Percentiles rank a stretch among this genome's conserved stretches.
Evolutionary conservation across 163 green algal genomes (phyloP).

Genomic region (Prototheca cutis): DNA sequence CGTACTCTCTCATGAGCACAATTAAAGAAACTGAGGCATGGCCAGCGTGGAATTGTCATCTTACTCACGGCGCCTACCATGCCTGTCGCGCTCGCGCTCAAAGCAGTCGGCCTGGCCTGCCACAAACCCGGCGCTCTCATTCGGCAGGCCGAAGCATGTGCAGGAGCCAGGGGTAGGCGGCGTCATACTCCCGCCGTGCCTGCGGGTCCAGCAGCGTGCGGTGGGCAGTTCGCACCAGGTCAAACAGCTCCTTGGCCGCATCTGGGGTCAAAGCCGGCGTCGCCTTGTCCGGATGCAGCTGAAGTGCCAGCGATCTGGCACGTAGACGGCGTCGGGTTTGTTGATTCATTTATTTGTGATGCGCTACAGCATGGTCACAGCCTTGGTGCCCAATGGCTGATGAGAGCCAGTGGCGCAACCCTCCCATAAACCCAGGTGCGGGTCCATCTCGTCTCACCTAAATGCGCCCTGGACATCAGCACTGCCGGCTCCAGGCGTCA

Average conservation of each 20-base stretch:
- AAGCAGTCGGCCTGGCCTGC: no score
- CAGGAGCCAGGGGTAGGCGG: not conserved
- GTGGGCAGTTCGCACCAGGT: not conserved
- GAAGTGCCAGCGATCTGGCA: not conserved
- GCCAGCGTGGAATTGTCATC: no score
- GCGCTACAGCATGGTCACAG: not conserved
- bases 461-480: not conserved
- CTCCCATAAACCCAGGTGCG: no score
- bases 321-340: not conserved
- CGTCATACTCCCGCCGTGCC: not conserved
- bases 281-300: not conserved
- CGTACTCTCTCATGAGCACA: no score
- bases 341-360: not conserved
- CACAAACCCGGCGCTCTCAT: no score
- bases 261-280: not conserved
- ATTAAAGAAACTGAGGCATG: no score
- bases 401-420: no score
- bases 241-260: not conserved
- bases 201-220: not conserved
- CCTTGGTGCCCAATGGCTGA: no score
- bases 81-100: no score
- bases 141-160: not conserved
- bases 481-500: not conserved
- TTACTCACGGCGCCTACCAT: no score
- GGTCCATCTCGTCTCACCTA: not conserved